Evolutionary conservation across 2,329 filamentous ascomycete genomes (phyloP), one percentile per base, ranked within the genome.

Genomic region (Trichoderma sp.): DNA sequence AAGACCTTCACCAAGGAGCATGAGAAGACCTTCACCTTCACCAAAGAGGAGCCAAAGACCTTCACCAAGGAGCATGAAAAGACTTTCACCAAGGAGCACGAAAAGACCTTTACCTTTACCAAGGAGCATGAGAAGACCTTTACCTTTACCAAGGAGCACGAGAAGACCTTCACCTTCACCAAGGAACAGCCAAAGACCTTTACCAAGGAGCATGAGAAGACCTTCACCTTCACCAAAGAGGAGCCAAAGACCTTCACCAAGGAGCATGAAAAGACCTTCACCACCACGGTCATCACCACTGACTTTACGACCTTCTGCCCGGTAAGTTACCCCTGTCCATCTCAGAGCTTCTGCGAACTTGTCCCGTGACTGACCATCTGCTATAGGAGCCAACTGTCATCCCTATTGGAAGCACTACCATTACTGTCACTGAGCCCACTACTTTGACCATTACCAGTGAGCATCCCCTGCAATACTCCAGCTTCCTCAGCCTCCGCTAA

Each of bases 361-460:
- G 32, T n/a, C 25, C n/a, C 7, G 25, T 12, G 17, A 22, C 64
- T 67, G 35, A 67, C 56, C 19, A 8, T 50, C 53, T 17, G 5
- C 6, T 45, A 6, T 32, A 77, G 73, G 67, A 69, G 22, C 72
- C 73, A 9, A 76, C 73, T 15, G 80, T 78, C 61, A 78, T 82
- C 35, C 77, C 80, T 67, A 73, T 78, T 35, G 77, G 78, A 72
- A 76, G 78, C 67, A 79, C 79, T 68, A 84, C 82, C 59, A 82
- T 81, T 73, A 84, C 80, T 32, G 81, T 78, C 68, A 81, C 79
- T 22, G 70, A 75, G 70, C 75, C 77, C 32, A 81, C 79, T 37
- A 81, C 78, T 50, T 63, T 84, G 67, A 84, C 82, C 70, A 76
- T 84, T 71, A 82, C 79, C 64, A 81, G 81, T 83, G 74, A 73